Evolutionary conservation across 257 asterid species (phyloP), one percentile per base, ranked within the genome.

Genomic region (Penstemon davidsonii): DNA sequence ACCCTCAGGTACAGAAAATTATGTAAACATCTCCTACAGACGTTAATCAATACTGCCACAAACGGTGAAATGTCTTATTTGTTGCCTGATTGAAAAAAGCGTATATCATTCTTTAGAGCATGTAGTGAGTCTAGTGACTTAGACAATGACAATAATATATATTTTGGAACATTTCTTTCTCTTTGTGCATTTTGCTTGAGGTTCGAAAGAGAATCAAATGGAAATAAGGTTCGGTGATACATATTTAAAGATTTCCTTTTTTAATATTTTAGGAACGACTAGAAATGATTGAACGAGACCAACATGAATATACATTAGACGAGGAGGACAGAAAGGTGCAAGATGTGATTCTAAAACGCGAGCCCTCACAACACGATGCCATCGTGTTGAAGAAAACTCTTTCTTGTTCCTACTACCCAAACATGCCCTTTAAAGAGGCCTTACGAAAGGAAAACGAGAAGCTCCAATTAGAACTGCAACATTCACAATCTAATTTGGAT

Each of bases 281-380:
- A 47, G 90, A 91, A 75, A 76, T 80, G 59, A 91, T 91, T 42
- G 95, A 91, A 67, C 77, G 73, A 80, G 97, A 88, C 73, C 91
- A 86, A 63, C 75, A 75, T 11, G 97, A 88, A 79, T 91, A 91
- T 74, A 91, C 91, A 53, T 74, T 88, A 60, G 97, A 87, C 52
- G 95, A 82, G 7, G 95, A 88, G 75, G 96, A 91, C 72, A 88
- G 77, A 74, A 91, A 67, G 80, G 93, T 84, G 77, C 96, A 88
- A 72, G 67, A 79, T 62, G 89, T 91, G 73, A 88, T 91, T 61
- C 83, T 91, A 80, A 86, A 78, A 62, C 87, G 93, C 36, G 95
- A 89, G 25, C 91, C 88, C 15, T 88, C 96, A 43, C 80, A 66
- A 43, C 83, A 82, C 53, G 95, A 88, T 45, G 74, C 95, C 8